Base-by-base conservation (phyloP, 2,329 filamentous ascomycete genomes). In the Fusarium sp. region DNA sequence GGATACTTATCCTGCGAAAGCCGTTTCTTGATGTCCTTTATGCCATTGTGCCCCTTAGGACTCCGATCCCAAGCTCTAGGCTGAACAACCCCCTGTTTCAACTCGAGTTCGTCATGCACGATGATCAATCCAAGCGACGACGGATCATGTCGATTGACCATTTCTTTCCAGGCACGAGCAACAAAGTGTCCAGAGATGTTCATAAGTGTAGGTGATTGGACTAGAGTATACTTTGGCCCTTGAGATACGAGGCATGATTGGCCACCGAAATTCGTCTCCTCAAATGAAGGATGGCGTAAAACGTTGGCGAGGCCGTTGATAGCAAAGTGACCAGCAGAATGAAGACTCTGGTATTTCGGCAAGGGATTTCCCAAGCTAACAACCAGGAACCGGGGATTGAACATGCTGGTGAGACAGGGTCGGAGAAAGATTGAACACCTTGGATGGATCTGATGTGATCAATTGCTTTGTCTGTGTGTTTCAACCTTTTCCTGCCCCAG, bases 41-140 rank as follows among this genome's bases (percentile, higher is more conserved):
- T 78, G 2, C 92, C 92, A 72, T 93, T 93, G 79, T 95, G 92
- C 0, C 92, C 92, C 12, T 87, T 85, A 39, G 88, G 83, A 75
- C 91, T 93, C 57, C 84, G 79, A 4, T 85, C 83, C 77, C 91
- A 93, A 25, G 84, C 84, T 58, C 86, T 86, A 8, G 93, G 83
- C 50, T 84, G 88, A 16, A 97, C 85, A 37, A 85, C 84, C 0
- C 94, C 94, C 3, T 94, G 76, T 4, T 86, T 82, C 43, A 87
- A 84, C 75, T 98, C 94, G 34, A 98, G 81, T 78, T 98, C 95
- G 78, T 98, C 95, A 78, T 98, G 94, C 21, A 98, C 83, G 14
- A 98, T 82, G 0, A 98, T 88, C 18, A 99, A 79, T 21, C 81
- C 82, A 16, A 82, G 76, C 54, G 72, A 70, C 67, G 76, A 67